Conservation (phyloP, 176 grass and related monocot species). For the Lolium multiflorum region DNA sequence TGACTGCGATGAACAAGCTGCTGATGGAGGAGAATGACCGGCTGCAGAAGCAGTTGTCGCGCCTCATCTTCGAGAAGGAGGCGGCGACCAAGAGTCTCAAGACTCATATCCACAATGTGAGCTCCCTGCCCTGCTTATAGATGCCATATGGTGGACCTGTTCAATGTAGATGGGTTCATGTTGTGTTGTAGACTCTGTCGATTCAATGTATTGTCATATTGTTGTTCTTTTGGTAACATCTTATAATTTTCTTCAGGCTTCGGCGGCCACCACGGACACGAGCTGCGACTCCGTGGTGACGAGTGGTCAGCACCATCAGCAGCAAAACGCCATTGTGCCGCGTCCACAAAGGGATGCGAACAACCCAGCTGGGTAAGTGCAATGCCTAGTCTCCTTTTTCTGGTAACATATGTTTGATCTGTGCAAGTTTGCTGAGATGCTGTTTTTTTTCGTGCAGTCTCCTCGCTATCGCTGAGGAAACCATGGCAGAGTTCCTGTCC, state of each 20-base stretch:
- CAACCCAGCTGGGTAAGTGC: slow-evolving; percentile 86
- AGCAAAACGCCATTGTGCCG: slow-evolving; percentile 68
- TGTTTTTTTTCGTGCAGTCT: slow-evolving; percentile 54
- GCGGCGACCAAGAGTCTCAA: slow-evolving; percentile 31
- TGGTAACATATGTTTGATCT: slow-evolving; percentile 8
- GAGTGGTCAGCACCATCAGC: slow-evolving; percentile 87
- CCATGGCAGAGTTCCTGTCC: slow-evolving; percentile 96
- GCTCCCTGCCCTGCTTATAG: not conserved
- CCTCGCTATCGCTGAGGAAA: slow-evolving; percentile 97
- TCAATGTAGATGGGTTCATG: not conserved
- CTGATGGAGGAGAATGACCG: slow-evolving; percentile 99
- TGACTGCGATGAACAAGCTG: slow-evolving; percentile 95
- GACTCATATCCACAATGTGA: slow-evolving; percentile 80
- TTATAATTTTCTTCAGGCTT: slow-evolving; percentile 54
- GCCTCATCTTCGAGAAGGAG: slow-evolving; percentile 92
- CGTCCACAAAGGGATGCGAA: slow-evolving; percentile 87
- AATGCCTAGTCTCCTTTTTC: not conserved
- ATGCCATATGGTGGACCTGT: not conserved
- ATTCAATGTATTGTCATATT: not conserved
- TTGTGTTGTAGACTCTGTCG: not conserved
- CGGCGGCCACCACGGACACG: slow-evolving; percentile 93
- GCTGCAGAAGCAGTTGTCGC: slow-evolving; percentile 96
- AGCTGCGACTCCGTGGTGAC: slow-evolving; percentile 99
- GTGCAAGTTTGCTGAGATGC: slow-evolving; percentile 3
- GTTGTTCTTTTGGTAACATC: not conserved